Evolutionary conservation across 306 rosid genomes (phyloP), one percentile per base, ranked within the genome.

Genomic region (Casuarina equisetifolia): DNA sequence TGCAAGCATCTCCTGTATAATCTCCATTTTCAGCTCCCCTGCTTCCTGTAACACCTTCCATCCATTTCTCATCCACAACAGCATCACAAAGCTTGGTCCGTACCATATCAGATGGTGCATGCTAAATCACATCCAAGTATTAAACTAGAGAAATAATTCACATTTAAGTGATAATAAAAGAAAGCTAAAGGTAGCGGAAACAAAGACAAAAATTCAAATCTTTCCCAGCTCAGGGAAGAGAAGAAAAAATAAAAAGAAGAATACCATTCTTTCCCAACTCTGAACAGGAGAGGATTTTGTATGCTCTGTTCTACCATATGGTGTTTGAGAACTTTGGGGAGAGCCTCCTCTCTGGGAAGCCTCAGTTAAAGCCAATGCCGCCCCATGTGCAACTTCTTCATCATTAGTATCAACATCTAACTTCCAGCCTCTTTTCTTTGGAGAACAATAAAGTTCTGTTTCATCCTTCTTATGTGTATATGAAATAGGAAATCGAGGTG

Each of bases 1-100:
- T 84, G 77, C 82, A 87, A 77, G 83, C 76, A 82, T 85, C 96
- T 81, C 82, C 85, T 4, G 80, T 85, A 86, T 79, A 78, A 81
- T 85, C 91, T 70, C 93, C 96, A 87, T 83, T 89, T 88, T 90
- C 97, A 73, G 90, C 90, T 75, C 87, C 93, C 69, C 86, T 82
- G 72, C 92, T 87, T 75, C 90, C 92, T 46, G 83, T 63, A 77
- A 89, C 88, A 68, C 86, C 93, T 84, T 92, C 97, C 75, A 86
- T 63, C 76, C 84, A 87, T 79, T 86, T 93, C 76, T 85, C 91
- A 70, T 83, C 85, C 66, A 72, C 49, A 49, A 86, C 82, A 79
- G 82, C 82, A 84, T 70, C 81, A 72, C 40, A 74, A 76, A 82
- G 82, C 84, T 86, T 89, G 74, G 85, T 77, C 75, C 45, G 80